phyloP scores from a whole-genome alignment of 257 asterid genomes.

The Forsythia suspensa region DNA sequence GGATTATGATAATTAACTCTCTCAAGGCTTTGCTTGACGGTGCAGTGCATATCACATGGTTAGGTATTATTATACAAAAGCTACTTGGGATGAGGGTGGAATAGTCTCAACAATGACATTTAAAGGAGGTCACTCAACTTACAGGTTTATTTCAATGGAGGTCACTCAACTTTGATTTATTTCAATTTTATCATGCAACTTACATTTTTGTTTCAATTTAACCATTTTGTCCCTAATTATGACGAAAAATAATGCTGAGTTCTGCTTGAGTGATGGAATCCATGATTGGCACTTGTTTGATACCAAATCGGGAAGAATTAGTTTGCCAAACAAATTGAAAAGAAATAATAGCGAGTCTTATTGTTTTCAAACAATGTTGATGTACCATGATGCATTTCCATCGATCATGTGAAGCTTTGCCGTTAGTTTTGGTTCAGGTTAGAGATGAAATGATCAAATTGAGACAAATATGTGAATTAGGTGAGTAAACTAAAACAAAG shows the following conservation, averaged over 20 bases:
- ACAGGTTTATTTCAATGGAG: background rate
- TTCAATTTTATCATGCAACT: background rate
- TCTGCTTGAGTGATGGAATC: no score
- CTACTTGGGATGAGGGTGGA: background rate
- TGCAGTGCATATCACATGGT: conserved; percentile 38
- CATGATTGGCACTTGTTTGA: no score
- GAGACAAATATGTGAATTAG: background rate
- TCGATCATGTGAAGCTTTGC: background rate
- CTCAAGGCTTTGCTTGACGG: conserved; percentile 30
- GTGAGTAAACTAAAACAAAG: background rate
- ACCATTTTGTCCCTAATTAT: no score
- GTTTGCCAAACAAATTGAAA: no score
- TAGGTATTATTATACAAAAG: background rate
- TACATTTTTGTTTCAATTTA: no score
- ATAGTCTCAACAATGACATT: conserved; percentile 18
- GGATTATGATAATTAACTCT: background rate
- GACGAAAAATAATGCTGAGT: no score
- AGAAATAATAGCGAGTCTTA: background rate
- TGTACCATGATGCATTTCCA: background rate
- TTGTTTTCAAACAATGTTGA: no score
- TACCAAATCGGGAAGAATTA: no score
- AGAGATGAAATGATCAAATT: background rate
- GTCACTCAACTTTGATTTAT: background rate
- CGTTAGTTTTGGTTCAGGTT: background rate
- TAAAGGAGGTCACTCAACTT: conserved; percentile 5